Evolutionary conservation across 805 yeast species (phyloP).

Genomic region (Candida orba): DNA sequence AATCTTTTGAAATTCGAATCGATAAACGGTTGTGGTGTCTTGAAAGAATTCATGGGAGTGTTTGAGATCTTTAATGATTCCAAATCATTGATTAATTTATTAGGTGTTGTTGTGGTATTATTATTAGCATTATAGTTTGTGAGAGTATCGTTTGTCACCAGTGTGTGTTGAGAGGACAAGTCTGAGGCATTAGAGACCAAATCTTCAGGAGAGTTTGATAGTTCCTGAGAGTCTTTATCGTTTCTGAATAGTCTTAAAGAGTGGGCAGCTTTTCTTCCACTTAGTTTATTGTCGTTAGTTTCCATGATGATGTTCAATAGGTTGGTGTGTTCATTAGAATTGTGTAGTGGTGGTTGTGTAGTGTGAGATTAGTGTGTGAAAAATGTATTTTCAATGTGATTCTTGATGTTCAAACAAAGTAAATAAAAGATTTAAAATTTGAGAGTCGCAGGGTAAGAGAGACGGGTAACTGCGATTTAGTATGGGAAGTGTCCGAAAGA

Average conservation of each 20-base stretch:
- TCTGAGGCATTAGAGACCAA: neutral
- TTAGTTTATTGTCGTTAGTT: constrained; percentile 15
- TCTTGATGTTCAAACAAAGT: too few species aligned
- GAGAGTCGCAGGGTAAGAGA: too few species aligned
- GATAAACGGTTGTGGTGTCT: neutral
- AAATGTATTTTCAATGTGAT: too few species aligned
- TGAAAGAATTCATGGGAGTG: too few species aligned
- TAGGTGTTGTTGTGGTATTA: too few species aligned
- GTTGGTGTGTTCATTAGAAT: neutral
- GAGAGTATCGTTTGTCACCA: neutral
- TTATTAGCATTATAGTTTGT: too few species aligned
- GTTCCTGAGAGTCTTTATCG: constrained; percentile 18
- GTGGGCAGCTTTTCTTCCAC: constrained; percentile 53
- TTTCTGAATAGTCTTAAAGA: constrained; percentile 46
- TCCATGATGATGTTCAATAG: neutral
- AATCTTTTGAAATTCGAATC: neutral
- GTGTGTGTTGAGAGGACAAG: neutral
- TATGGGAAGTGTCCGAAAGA: too few species aligned
- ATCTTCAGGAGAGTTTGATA: neutral
- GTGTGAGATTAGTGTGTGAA: too few species aligned
- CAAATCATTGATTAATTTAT: too few species aligned
- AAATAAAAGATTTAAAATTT: too few species aligned
- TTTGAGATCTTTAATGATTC: too few species aligned
- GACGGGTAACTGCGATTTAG: too few species aligned
- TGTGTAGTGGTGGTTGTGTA: neutral